Evolutionary conservation across 2,329 filamentous ascomycete species (phyloP).

Genomic region (Claviceps spartinae): DNA sequence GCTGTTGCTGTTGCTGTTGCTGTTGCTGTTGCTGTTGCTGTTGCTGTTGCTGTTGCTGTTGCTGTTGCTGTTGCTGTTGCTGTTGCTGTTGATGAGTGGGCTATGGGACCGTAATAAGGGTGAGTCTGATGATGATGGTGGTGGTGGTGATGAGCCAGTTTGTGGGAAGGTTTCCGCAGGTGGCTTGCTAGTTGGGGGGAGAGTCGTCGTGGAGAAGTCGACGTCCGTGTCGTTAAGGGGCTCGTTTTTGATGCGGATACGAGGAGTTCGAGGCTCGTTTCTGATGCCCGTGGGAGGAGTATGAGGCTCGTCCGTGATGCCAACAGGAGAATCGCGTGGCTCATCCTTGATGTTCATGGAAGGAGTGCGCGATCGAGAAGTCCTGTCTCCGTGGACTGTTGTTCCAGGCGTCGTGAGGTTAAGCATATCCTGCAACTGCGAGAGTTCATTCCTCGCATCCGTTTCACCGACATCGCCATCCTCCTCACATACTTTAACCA

Average conservation of each 20-base stretch:
- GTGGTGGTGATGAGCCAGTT: neutral
- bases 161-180: neutral
- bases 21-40: too few species aligned
- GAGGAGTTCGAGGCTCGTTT: neutral
- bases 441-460: conserved; percentile 34
- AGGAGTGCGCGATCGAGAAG: neutral
- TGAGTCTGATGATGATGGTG: too few species aligned
- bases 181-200: neutral
- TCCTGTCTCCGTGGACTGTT: neutral
- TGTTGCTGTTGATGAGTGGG: neutral
- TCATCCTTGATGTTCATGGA: neutral
- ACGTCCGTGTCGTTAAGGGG: neutral
- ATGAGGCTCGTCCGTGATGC: too few species aligned
- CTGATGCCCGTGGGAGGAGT: too few species aligned
- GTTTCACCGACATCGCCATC: conserved; percentile 39
- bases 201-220: neutral
- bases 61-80: neutral
- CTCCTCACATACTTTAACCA: conserved; percentile 65
- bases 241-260: neutral
- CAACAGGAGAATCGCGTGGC: neutral
- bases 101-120: neutral
- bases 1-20: too few species aligned
- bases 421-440: conserved; percentile 44
- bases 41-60: too few species aligned
- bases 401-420: conserved; percentile 8